Base-by-base conservation (phyloP, 192 early-diverging fungal genomes). In the Coemansia sp. region DNA sequence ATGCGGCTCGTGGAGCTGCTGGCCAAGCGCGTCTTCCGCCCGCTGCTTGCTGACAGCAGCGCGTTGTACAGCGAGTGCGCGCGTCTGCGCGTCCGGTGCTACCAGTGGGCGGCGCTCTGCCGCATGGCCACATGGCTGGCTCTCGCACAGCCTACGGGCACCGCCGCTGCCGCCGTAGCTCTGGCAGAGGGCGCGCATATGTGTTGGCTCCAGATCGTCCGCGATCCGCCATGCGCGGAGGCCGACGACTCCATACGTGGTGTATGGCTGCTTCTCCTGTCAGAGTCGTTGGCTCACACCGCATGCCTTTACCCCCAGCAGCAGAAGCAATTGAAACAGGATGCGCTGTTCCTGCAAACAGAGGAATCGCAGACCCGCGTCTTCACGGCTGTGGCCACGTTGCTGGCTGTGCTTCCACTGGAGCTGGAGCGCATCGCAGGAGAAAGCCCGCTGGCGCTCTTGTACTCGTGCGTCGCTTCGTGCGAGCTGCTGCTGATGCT, bases 21-120 rank as follows among this genome's bases (percentile, higher is more conserved):
- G 43, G 46, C 39, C 0, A 8, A 21, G 21, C 15, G 7, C 24
- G 0, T 65, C 15, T 79, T 79, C 58, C 34, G 57, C n/a, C 58
- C 64, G 6, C 35, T 21, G 1, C 23, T 66, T 30, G 30, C 30
- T 30, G 30, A 5, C 5, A 41, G 12, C 39, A 5, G 39, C 1
- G 39, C 39, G 39, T 70, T 73, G 21, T 81, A 69, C 26, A 8
- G 3, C 1, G 49, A 52, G 11, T 52, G 49, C 11, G 59, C 69
- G 7, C 49, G 48, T 14, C 63, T 55, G 51, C 66, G 66, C 30
- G 66, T 63, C 48, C 72, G 78, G 6, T 81, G 78, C 63, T 81
- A 81, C 60, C 78, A 81, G 55, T 81, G 78, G 78, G 72, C 78
- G 2, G 69, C 70, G 0, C 52, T 81, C 0, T 81, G 78, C 16